Base-by-base conservation (phyloP, 306 rosid species). In the Gleditsia sinensis region DNA sequence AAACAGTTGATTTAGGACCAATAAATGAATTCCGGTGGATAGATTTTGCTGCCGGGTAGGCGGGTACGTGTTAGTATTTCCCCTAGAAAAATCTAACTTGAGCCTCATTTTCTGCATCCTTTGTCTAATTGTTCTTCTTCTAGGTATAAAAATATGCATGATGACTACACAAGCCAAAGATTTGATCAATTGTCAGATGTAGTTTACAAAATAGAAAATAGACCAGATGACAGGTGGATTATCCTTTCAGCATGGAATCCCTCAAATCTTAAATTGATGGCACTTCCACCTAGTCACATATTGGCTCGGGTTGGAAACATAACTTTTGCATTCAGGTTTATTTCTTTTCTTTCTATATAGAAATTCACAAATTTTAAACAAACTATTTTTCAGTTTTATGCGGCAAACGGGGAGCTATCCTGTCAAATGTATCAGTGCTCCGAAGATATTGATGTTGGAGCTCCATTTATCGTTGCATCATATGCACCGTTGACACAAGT, bases 361-460 rank as follows among this genome's bases (percentile, higher is more conserved):
- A 3, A 30, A 43, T 9, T 21, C 27, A 6, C 24, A 62, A 49
- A n/a, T 19, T 45, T 14, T 6, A 21, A 60, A 21, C 10, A 5
- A 48, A 6, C 19, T 34, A 14, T 4, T 8, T 19, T 51, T 40
- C 74, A 63, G 83, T 72, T 78, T 5, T 19, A 58, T 54, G 64
- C 45, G 50, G 83, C 71, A 60, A 80, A 79, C 46, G 78, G 78
- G 50, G 83, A 73, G 62, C 55, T 74, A 24, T 72, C 74, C 24
- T 72, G 78, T 54, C 78, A 78, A 43, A 45, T 74, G 74, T 71
- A 63, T 56, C 74, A 72, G 60, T 67, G 23, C 46, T 79, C 69
- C 45, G 69, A 56, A 21, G 75, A 79, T 55, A 66, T 73, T 54
- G 67, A 55, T 34, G 51, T 67, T 8, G 40, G 25, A 33, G 65